These are phyloP conservation scores for Botrytis tulipae DNA, from an alignment of 2,329 filamentous ascomycete species.

Conservation along the genomic window DNA sequence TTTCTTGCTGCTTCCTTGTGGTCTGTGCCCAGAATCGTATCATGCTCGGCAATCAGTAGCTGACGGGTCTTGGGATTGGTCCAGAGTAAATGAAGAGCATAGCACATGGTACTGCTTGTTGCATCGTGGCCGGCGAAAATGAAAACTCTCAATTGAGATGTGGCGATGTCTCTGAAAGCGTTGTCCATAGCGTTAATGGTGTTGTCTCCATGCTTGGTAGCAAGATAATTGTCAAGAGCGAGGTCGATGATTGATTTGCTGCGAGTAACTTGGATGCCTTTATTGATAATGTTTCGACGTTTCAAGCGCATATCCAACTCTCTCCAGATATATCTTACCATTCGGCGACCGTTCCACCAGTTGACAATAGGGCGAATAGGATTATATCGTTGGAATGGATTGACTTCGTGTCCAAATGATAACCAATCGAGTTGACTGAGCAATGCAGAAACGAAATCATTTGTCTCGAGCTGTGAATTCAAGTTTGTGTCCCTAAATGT, in stretches of 20 bases:
- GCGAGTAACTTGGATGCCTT: background rate
- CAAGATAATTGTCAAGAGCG: background rate
- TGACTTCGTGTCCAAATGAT: background rate
- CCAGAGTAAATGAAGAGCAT: constrained; percentile 12
- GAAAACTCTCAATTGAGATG: background rate
- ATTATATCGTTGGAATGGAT: background rate
- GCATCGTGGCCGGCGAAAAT: background rate
- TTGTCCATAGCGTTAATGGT: background rate
- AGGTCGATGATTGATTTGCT: constrained; percentile 1
- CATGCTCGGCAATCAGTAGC: constrained; percentile 24
- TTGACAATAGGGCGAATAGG: background rate
- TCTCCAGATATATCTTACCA: background rate
- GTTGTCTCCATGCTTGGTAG: background rate
- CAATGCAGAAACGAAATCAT: background rate
- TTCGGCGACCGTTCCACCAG: background rate
- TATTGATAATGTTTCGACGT: background rate
- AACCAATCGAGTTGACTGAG: background rate
- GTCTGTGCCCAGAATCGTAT: constrained; percentile 21
- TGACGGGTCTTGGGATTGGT: constrained; percentile 19
- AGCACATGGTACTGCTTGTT: constrained; percentile 3
- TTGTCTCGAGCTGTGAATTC: background rate
- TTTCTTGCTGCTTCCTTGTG: background rate
- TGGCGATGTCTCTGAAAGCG: background rate
- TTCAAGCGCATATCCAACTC: background rate
- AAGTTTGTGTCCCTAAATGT: background rate